These are phyloP conservation scores for Prunus mongolica DNA, from an alignment of 306 rosid genomes.

Conservation along the genomic window DNA sequence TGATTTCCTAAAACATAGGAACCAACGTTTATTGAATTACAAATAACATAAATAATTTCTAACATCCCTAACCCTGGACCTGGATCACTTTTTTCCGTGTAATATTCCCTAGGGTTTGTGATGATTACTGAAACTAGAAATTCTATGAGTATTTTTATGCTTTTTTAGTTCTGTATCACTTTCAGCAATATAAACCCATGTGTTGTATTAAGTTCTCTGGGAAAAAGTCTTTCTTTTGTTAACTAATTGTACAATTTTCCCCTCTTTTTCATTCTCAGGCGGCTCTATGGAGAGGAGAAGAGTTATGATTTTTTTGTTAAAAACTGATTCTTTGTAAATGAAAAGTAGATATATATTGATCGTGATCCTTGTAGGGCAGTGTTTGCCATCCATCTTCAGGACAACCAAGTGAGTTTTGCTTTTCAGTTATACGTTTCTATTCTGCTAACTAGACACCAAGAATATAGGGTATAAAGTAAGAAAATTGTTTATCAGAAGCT, in stretches of 20 bases:
- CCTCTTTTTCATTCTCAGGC: conserved; percentile 43
- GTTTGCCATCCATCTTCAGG: background rate
- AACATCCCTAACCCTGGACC: background rate
- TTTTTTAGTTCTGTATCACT: background rate
- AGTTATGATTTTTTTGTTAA: conserved; percentile 32
- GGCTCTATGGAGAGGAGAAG: conserved; percentile 52
- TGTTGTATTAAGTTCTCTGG: background rate
- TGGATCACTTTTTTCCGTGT: background rate
- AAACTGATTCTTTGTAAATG: conserved; percentile 22
- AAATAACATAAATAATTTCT: too few species aligned
- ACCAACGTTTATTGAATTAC: too few species aligned
- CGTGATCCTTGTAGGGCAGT: background rate
- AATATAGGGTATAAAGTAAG: too few species aligned
- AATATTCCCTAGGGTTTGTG: background rate
- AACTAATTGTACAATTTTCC: background rate
- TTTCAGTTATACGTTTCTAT: background rate
- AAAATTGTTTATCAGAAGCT: too few species aligned
- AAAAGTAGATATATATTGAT: background rate
- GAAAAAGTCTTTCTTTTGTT: background rate
- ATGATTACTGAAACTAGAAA: background rate
- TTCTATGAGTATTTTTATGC: background rate
- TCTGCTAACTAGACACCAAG: background rate
- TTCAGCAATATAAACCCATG: background rate
- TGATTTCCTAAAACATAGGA: too few species aligned
- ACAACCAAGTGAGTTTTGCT: background rate